Evolutionary conservation across 305 asterid genomes (phyloP), one percentile per base, ranked within the genome.

Genomic region (Fraxinus platypoda): DNA sequence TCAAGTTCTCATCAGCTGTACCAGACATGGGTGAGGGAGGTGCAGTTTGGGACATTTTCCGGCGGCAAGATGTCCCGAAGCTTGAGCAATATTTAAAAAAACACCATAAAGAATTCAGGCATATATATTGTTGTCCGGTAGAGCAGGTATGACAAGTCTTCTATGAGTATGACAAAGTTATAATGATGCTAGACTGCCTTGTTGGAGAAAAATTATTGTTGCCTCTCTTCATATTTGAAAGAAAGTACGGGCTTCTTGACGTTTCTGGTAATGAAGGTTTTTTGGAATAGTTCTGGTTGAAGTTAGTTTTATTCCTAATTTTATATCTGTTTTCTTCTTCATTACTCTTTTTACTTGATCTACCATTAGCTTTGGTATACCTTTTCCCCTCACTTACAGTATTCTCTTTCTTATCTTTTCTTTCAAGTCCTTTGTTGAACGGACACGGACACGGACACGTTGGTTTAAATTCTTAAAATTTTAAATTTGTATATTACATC

Each of bases 21-120:
- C 57, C 82, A 75, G 87, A 86, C 74, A 78, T 34, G 73, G 70
- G 25, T 33, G 88, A 86, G 80, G 94, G 90, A 75, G 91, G 94
- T 84, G 95, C 95, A 54, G 82, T 89, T 34, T 91, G 94, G 94
- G 95, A 90, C 83, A 91, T 91, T 26, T 90, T 91, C 83, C 84
- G 94, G 80, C 83, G 90, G 33, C 76, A 89, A 79, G 95, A 91
- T 86, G 90, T 90, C 34, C 87, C 87, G 23, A 89, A 83, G 88
- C 92, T 91, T 84, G 91, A 86, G 87, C 84, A 87, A 78, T 91
- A 90, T 89, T 90, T 91, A 57, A 85, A 75, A 35, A 86, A 82
- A 82, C 95, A 90, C 86, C 82, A 89, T 73, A 90, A 81, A 81
- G 94, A 91, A 85, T 91, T 91, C 81, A 88, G 92, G 80, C 93